phyloP scores from a whole-genome alignment of 208 protist genomes.

The Trypanosoma lewisi region DNA sequence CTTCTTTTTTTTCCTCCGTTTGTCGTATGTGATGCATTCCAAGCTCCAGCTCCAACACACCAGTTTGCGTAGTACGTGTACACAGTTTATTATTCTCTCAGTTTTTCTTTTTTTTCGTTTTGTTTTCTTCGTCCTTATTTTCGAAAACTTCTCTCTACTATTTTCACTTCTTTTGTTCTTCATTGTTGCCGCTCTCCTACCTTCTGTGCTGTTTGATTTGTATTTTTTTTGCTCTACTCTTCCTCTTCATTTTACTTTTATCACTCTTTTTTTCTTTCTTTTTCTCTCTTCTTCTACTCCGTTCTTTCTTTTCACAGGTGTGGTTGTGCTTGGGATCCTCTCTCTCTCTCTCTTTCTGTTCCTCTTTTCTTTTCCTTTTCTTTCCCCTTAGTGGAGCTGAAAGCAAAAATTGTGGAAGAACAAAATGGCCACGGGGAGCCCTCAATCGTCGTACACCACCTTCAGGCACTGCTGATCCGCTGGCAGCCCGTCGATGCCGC shows the following conservation, averaged over 20 bases:
- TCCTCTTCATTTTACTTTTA: constrained; percentile 2
- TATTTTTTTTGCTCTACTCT: constrained; percentile 2
- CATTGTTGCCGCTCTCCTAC: not conserved
- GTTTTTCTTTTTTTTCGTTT: not conserved
- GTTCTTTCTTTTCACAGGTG: not conserved
- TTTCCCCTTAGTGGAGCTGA: not conserved
- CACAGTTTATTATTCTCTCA: not conserved
- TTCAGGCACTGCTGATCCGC: constrained; percentile 30
- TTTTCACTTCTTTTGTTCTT: not conserved
- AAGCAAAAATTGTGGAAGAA: not conserved
- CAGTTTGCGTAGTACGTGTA: too few species aligned
- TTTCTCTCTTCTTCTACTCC: not conserved
- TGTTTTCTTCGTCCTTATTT: not conserved
- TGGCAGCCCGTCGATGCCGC: constrained; percentile 30
- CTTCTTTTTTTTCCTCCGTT: too few species aligned
- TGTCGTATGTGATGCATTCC: too few species aligned
- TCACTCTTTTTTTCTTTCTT: not conserved
- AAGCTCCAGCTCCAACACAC: too few species aligned
- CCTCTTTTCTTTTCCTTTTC: not conserved
- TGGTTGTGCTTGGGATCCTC: not conserved
- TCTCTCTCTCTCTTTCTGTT: constrained; percentile 1
- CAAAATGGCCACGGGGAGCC: not conserved
- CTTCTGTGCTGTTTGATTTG: not conserved
- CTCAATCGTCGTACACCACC: constrained; percentile 28
- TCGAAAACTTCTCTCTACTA: not conserved